Base-by-base conservation (phyloP, 2,329 filamentous ascomycete genomes). In the Geosmithia flava region DNA sequence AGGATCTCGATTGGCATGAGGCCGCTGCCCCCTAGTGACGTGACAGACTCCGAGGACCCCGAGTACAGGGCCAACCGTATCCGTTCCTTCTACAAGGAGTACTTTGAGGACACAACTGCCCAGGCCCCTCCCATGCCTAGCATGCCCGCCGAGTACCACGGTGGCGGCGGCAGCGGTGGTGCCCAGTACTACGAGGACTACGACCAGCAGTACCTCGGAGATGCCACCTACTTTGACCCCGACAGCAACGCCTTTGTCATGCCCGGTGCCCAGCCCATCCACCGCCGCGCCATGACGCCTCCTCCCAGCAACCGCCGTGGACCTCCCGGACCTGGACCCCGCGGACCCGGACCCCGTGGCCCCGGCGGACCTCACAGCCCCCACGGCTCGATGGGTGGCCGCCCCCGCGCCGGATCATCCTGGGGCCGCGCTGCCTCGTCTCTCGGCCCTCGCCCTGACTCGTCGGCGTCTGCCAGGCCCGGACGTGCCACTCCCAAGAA, bases 1-100 rank as follows among this genome's bases (percentile, higher is more conserved):
- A 72, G 81, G 49, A 63, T 84, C n/a, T 85, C 81, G 1, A 76
- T 84, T 44, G 80, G 81, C 27, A 76, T 95, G 64, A 84, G 93
- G 16, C 93, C 93, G 20, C 74, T 98, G 52, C 93, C 93, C 5
- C 87, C 89, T 37, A 83, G 90, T 59, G 86, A 95, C 53, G 80
- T 87, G 48, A 75, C 73, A 29, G 80, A 83, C 42, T 79, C 83
- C 3, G 93, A 97, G 61, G 91, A 96, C 61, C 89, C 93, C 0
- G 93, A 97, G 64, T 83, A 91, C 59, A 81, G 93, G 58, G 93
- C 93, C 53, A 97, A 96, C 71, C 83, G 93, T 50, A 98, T 98
- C 55, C 80, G 93, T 63, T 98, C 93, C 3, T 98, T 98, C 71
- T 98, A 98, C 72, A 96, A 96, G 70, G 93, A 98, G 62, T 98